A percentile compares a stretch with the other conserved stretches of the same genome.
Evolutionary conservation across 176 grass and related monocot genomes (phyloP).

Genomic region (barley (Hordeum vulgare)): MorexV3_pseudomolecules_assembly NC_058521.1:12341640-12342139

Average conservation of each 20-base stretch:
- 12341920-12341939: conserved; percentile 82
- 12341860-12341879: neutral
- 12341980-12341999: conserved; percentile 32
- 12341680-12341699: conserved; percentile 46
- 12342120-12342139: neutral
- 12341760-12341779: neutral
- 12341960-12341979: conserved; percentile 60
- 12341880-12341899: conserved; percentile 62
- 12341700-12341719: neutral
- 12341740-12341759: neutral
- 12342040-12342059: neutral
- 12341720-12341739: neutral
- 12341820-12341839: neutral
- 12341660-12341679: conserved; percentile 94
- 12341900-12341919: conserved; percentile 66
- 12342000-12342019: neutral
- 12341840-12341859: neutral
- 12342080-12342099: neutral
- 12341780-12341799: neutral
- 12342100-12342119: neutral
- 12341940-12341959: conserved; percentile 65
- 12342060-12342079: neutral
- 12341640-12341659: conserved; percentile 93
- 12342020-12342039: neutral
- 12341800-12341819: neutral